phyloP scores from a whole-genome alignment of 768 basidiomycete genomes.

The Pleurotus giganteus region DNA sequence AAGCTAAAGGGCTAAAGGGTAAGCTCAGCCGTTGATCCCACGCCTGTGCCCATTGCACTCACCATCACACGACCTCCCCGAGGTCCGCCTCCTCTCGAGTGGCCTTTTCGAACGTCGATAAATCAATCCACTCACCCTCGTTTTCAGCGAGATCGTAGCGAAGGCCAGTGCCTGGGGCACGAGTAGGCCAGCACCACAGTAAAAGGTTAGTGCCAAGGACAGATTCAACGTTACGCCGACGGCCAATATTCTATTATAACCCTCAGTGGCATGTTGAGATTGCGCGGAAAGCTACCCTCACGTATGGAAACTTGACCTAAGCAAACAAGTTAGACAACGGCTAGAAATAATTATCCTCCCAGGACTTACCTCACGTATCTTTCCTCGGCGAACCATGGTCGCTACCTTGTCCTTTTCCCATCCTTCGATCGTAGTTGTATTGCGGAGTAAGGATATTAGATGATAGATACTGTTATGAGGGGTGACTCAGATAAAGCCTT shows the following conservation, averaged over 20 bases:
- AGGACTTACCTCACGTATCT: slow-evolving; percentile 67
- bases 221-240: slow-evolving; percentile 66
- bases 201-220: slow-evolving; percentile 75
- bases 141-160: slow-evolving; percentile 69
- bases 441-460: slow-evolving; percentile 69
- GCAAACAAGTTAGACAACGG: slow-evolving; percentile 10
- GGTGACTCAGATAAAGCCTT: background rate
- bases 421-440: slow-evolving; percentile 94
- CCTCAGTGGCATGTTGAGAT: slow-evolving; percentile 12
- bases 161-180: slow-evolving; percentile 67
- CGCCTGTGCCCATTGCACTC: slow-evolving; percentile 1
- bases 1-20: background rate
- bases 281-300: slow-evolving; percentile 31
- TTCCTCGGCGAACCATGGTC: slow-evolving; percentile 79
- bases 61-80: slow-evolving; percentile 16
- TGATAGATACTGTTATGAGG: slow-evolving; percentile 70
- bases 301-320: slow-evolving; percentile 92
- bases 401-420: slow-evolving; percentile 98
- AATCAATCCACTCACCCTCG: slow-evolving; percentile 72
- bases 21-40: background rate
- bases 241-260: slow-evolving; percentile 71
- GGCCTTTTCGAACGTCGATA: slow-evolving; percentile 23
- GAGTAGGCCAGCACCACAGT: slow-evolving; percentile 83
- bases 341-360: background rate
- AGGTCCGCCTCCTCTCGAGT: slow-evolving; percentile 18